Base-by-base conservation (phyloP, 805 yeast genomes). In the Schwanniomyces occidentalis region DNA sequence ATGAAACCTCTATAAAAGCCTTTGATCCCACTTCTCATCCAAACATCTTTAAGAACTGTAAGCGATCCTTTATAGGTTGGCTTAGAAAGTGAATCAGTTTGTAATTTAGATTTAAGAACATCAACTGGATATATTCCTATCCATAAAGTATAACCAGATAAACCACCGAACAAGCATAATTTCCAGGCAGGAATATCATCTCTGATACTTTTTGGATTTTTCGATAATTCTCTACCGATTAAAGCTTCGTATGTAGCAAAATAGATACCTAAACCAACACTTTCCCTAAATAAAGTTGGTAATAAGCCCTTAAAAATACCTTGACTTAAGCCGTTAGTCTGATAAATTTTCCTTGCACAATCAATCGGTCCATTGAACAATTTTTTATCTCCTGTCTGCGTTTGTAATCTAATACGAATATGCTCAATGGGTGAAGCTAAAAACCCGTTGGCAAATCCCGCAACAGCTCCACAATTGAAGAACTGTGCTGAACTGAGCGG, bases 391-490 rank as follows among this genome's bases (percentile, higher is more conserved):
- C 71, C 67, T 7, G 86, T 82, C 59, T 87, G 95, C 3, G 96
- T 88, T 62, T 93, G 99, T 44, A 95, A 73, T 47, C 97, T 75
- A 49, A 93, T 90, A 68, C 99, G 82, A 40, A 93, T 76, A 55
- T 89, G 98, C 59, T 93, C 99, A 44, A 93, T 91, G 3, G 99
- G 99, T 9, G 91, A 75, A 0, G 97, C 95, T 46, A 91, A 58
- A 34, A 90, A 76, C 2, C 95, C 85, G 65, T 90, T 91, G 19
- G 95, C 89, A 34, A 88, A 61, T 16, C 99, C 99, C 23, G 95
- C 96, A n/a, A 84, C 86, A 4, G 82, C 77, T 48, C 99, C 99
- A 53, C 95, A 78, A 13, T 71, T 47, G 62, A 88, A 90, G 48
- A 79, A 89, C 56, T 93, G 95, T 4, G 63, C 41, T 26, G 78